Conservation (phyloP, 257 asterid genomes). For the Plantago elongata region DNA sequence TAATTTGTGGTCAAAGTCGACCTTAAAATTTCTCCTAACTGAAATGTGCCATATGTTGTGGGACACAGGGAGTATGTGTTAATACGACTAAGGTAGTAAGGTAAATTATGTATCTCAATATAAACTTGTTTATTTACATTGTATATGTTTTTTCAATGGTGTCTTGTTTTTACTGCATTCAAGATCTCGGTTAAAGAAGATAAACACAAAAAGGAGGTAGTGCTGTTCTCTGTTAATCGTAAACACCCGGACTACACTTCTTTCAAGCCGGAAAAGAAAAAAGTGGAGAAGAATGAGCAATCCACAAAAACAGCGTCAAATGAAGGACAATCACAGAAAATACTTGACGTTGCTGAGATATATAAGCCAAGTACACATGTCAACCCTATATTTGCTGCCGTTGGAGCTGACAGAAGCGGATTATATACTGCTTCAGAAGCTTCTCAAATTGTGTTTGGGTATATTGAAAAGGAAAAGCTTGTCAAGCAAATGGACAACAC, state of each 20-base stretch:
- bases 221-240: constrained; percentile 54
- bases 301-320: constrained; percentile 29
- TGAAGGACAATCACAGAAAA: constrained; percentile 45
- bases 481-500: constrained; percentile 67
- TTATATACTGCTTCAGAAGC: constrained; percentile 75
- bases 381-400: constrained; percentile 62
- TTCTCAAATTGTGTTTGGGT: constrained; percentile 66
- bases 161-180: constrained; percentile 25
- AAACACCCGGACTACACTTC: constrained; percentile 71
- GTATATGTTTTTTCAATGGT: constrained; percentile 12
- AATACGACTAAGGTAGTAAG: no score
- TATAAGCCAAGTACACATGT: constrained; percentile 88
- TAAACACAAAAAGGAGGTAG: constrained; percentile 79
- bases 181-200: constrained; percentile 92
- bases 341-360: constrained; percentile 66
- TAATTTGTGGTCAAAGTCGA: no score
- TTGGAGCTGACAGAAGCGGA: constrained; percentile 62
- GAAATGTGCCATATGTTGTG: no score
- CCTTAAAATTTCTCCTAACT: no score
- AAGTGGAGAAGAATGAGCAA: constrained; percentile 49
- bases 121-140: neutral
- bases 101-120: no score
- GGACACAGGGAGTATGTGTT: no score
- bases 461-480: constrained; percentile 77
- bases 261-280: constrained; percentile 81